Conservation (phyloP, 2,329 filamentous ascomycete genomes). For the Ilyonectria destructans region DNA sequence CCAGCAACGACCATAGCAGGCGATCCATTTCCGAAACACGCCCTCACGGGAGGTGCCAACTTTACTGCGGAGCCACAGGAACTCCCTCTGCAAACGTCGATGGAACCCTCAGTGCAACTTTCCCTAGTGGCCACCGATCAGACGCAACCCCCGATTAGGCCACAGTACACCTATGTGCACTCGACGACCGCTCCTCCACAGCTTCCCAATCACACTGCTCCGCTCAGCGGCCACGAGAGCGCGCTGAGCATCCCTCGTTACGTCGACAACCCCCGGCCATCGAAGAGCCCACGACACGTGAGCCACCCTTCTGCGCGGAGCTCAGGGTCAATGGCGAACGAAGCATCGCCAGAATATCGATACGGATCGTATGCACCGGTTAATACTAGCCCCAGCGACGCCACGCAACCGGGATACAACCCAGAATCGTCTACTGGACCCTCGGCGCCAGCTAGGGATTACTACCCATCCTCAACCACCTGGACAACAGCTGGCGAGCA, state of each 20-base stretch:
- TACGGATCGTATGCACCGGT: slow-evolving; percentile 64
- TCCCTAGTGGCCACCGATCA: slow-evolving; percentile 67
- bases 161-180: slow-evolving; percentile 71
- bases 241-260: slow-evolving; percentile 71
- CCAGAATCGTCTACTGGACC: slow-evolving; percentile 51
- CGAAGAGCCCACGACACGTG: slow-evolving; percentile 71
- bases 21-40: slow-evolving; percentile 70
- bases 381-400: slow-evolving; percentile 51
- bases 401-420: slow-evolving; percentile 51
- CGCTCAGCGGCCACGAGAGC: slow-evolving; percentile 59
- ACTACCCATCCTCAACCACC: slow-evolving; percentile 67
- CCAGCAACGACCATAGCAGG: slow-evolving; percentile 66
- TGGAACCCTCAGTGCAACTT: slow-evolving; percentile 68
- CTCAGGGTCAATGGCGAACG: slow-evolving; percentile 64
- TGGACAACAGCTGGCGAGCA: slow-evolving; percentile 69
- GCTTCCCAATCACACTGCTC: slow-evolving; percentile 60
- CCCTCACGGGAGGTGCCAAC: slow-evolving; percentile 63
- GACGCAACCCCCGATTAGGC: slow-evolving; percentile 64
- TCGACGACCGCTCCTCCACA: slow-evolving; percentile 67
- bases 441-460: slow-evolving; percentile 61
- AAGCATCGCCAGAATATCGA: slow-evolving; percentile 70
- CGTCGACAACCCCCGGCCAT: slow-evolving; percentile 70
- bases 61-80: slow-evolving; percentile 70
- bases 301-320: slow-evolving; percentile 71
- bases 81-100: slow-evolving; percentile 67